A percentile compares a stretch with the other conserved stretches of the same genome.
These are phyloP conservation scores for Colletotrichum sp. DNA, from an alignment of 2,329 filamentous ascomycete species.

Conservation along the genomic window DNA sequence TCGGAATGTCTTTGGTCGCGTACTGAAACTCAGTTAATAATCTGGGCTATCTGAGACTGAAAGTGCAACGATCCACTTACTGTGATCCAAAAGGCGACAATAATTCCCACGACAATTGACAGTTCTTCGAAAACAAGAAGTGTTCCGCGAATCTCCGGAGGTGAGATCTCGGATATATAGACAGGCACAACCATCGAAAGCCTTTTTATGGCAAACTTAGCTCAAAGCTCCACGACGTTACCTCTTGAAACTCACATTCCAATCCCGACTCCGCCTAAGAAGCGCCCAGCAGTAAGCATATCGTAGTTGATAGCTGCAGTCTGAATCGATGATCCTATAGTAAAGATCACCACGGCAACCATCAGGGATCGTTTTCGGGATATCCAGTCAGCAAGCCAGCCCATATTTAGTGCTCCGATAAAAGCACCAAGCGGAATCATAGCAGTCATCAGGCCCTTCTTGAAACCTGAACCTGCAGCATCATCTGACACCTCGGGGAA, in stretches of 20 bases:
- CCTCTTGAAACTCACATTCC: not conserved
- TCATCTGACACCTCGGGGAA: slow-evolving; percentile 33
- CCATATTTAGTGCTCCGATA: slow-evolving; percentile 34
- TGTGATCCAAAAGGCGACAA: slow-evolving; percentile 59
- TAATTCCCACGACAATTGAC: slow-evolving; percentile 55
- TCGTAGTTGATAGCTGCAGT: slow-evolving; percentile 29
- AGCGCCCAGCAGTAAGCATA: slow-evolving; percentile 22
- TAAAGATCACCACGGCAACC: slow-evolving; percentile 41
- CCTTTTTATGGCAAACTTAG: not conserved
- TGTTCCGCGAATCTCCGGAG: slow-evolving; percentile 10
- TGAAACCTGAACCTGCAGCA: slow-evolving; percentile 13
- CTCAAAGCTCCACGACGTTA: accelerated
- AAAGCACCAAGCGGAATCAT: slow-evolving; percentile 47
- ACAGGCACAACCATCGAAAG: not conserved
- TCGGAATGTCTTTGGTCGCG: slow-evolving; percentile 47
- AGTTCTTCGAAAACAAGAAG: slow-evolving; percentile 55
- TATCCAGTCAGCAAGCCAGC: slow-evolving; percentile 42
- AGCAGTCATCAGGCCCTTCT: slow-evolving; percentile 38
- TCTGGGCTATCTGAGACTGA: not conserved
- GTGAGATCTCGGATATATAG: not conserved
- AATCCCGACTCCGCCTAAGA: not conserved
- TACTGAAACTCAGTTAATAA: slow-evolving; percentile 34
- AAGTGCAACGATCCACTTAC: not conserved
- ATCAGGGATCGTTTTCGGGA: slow-evolving; percentile 47
- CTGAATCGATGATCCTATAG: slow-evolving; percentile 45